Base-by-base conservation (phyloP, 495 filamentous ascomycete species). In the Amphirosellinia nigrospora region DNA sequence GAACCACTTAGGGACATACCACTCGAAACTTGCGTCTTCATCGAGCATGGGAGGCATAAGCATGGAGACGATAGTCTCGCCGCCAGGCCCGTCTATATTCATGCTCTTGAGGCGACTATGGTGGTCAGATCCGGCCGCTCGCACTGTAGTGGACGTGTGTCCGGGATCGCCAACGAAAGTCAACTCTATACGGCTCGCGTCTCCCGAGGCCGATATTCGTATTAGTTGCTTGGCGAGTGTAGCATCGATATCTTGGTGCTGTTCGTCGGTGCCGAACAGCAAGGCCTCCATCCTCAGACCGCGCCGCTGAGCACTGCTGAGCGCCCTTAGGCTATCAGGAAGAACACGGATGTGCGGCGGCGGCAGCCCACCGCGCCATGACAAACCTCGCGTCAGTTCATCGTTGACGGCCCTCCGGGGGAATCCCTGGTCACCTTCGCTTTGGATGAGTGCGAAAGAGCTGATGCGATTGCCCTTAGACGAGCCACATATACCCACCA, bases 1-100 rank as follows among this genome's bases (percentile, higher is more conserved):
- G 28, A 60, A 39, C 56, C 56, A 60, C 34, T 36, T 23, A 39
- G 56, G 56, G 26, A 60, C 56, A 60, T 60, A 6, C 56, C 56
- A 60, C 34, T 60, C 56, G n/a, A 60, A 60, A 38, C 19, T 9
- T 9, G 34, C 32, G 9, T 60, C 10, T 60, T 60, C 34, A 3
- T 23, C n/a, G 13, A 36, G 56, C 56, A 60, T 60, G 8, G 56
- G 56, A 38, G 56, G 56, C 56, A 60, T 60, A 23, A 60, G 34
- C 9, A 60, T n/a, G 10, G 56, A 60, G 34, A 23, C 34, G 6
- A 60, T 23, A 26, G 32, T 39, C 9, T 60, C 56, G 34, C 56
- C 56, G 10, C 56, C 56, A 23, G 56, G 56, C 26, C 56, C 56
- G 13, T 60, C 56, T 39, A 60, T 60, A 60, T 60, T n/a, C 19